phyloP scores from a whole-genome alignment of 2,329 filamentous ascomycete species.

The Ascosphaera acerosa region DNA sequence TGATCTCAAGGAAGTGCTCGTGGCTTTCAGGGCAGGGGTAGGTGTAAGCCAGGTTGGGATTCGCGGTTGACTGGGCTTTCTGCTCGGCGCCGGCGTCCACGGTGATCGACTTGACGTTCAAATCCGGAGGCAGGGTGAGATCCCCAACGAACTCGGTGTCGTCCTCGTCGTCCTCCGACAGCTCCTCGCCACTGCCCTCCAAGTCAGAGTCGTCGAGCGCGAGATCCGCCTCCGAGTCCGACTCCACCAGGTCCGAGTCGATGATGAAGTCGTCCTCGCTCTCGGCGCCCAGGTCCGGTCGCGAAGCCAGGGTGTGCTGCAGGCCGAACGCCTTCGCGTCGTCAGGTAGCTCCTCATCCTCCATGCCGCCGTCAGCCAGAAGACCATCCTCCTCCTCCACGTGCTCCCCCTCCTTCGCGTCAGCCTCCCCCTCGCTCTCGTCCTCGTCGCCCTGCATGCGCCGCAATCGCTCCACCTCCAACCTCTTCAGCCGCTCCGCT shows the following conservation, averaged over 20 bases:
- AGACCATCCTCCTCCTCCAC: constrained; percentile 15
- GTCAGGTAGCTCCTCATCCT: constrained; percentile 24
- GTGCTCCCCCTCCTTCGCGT: constrained; percentile 24
- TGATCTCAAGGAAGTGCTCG: constrained; percentile 41
- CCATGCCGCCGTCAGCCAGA: constrained; percentile 17
- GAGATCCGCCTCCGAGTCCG: constrained; percentile 33
- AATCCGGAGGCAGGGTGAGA: constrained; percentile 23
- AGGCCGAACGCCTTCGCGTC: constrained; percentile 37
- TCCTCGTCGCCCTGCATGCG: constrained; percentile 71
- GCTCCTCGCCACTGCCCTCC: constrained; percentile 29
- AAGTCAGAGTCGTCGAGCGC: constrained; percentile 17
- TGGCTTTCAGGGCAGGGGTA: constrained; percentile 66
- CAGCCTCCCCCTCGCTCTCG: constrained; percentile 35
- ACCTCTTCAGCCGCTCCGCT: constrained; percentile 45
- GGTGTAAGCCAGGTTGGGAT: constrained; percentile 44
- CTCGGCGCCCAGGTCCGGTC: constrained; percentile 40
- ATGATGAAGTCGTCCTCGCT: constrained; percentile 89
- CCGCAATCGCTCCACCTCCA: constrained; percentile 58
- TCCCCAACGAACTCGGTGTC: constrained; percentile 52
- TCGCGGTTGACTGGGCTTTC: constrained; percentile 20
- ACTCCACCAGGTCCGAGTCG: constrained; percentile 70
- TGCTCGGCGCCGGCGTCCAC: constrained; percentile 19
- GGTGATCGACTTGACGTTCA: constrained; percentile 6
- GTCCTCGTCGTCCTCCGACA: constrained; percentile 26
- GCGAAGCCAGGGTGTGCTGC: constrained; percentile 23